Conservation (phyloP, 2,329 filamentous ascomycete species). For the Cladosporium sp. region DNA sequence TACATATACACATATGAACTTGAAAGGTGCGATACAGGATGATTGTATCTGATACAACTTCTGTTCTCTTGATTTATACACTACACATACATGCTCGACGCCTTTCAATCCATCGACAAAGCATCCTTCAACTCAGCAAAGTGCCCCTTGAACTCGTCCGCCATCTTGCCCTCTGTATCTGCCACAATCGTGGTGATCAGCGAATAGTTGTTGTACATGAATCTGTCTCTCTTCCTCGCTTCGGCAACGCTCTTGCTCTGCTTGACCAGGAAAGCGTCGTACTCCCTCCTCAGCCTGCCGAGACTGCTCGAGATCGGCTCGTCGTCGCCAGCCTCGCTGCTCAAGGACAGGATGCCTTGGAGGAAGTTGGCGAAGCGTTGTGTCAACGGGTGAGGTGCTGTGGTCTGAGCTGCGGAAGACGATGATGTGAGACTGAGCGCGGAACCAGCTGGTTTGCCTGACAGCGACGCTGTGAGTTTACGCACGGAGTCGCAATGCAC, state of each 20-base stretch:
- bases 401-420: constrained; percentile 64
- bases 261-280: constrained; percentile 79
- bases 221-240: constrained; percentile 77
- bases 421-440: constrained; percentile 57
- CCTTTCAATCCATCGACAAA: constrained; percentile 12
- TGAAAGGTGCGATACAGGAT: not conserved
- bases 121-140: constrained; percentile 64
- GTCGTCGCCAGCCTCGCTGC: constrained; percentile 88
- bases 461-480: constrained; percentile 52
- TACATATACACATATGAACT: not conserved
- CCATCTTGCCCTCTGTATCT: constrained; percentile 70
- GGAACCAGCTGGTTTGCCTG: constrained; percentile 54
- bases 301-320: constrained; percentile 87
- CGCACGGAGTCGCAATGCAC: constrained; percentile 86
- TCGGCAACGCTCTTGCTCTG: constrained; percentile 76
- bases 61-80: not conserved
- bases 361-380: constrained; percentile 95
- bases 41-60: too few species aligned
- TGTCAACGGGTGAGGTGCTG: constrained; percentile 86
- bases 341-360: constrained; percentile 79
- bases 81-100: constrained; percentile 6
- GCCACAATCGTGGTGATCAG: constrained; percentile 87
- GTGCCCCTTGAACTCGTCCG: constrained; percentile 72
- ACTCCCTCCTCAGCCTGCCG: constrained; percentile 73
- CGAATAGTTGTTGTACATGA: constrained; percentile 95